Evolutionary conservation across 1,284 basidiomycete species (phyloP).

Genomic region (Cystobasidiaceae sp.): DNA sequence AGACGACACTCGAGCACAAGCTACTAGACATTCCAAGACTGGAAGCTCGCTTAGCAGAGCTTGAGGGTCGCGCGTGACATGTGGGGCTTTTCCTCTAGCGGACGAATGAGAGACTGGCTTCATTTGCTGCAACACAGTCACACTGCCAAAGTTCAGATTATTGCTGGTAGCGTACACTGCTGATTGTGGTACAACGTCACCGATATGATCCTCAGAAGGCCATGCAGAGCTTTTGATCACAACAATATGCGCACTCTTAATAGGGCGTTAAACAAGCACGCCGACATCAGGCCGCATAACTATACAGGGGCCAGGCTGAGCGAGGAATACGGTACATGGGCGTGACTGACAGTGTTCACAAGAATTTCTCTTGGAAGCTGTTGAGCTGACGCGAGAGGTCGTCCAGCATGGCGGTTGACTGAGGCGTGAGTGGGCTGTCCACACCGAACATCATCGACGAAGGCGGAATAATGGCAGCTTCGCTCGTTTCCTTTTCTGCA

Average conservation of each 20-base stretch:
- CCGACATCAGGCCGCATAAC: too few species aligned
- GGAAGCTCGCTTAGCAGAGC: slow-evolving; percentile 66
- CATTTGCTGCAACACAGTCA: too few species aligned
- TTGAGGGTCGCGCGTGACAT: slow-evolving; percentile 44
- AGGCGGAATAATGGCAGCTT: slow-evolving; percentile 7
- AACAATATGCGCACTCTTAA: too few species aligned
- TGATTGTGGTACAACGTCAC: background rate
- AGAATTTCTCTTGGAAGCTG: slow-evolving; percentile 70
- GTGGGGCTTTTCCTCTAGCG: background rate
- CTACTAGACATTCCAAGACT: slow-evolving; percentile 64
- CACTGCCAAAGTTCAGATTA: too few species aligned
- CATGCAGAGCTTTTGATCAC: too few species aligned
- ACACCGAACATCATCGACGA: slow-evolving; percentile 6
- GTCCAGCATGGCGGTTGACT: slow-evolving; percentile 74
- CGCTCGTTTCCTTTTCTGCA: slow-evolving; percentile 61
- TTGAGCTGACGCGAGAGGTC: slow-evolving; percentile 80
- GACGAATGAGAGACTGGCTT: background rate
- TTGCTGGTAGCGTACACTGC: background rate
- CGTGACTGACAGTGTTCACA: background rate
- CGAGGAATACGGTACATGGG: background rate
- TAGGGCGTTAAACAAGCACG: too few species aligned
- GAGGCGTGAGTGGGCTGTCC: slow-evolving; percentile 17
- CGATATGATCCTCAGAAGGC: background rate
- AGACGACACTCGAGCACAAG: slow-evolving; percentile 56
- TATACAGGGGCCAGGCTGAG: too few species aligned